Evolutionary conservation across 148 eudicot genomes (phyloP).

Genomic region (Silene uniflora): DNA sequence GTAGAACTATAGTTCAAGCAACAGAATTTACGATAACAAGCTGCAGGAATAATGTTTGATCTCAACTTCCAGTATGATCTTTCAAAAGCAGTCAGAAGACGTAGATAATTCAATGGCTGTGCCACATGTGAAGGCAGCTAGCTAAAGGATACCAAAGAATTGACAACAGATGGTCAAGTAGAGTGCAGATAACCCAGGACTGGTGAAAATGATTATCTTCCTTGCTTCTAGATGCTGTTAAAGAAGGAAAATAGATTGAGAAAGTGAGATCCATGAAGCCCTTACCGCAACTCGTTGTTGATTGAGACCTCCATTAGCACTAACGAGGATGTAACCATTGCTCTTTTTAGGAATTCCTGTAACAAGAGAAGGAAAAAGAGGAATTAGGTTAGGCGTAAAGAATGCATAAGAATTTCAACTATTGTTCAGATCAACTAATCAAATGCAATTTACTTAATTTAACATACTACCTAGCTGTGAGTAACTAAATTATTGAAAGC

Average conservation of each 20-base stretch:
- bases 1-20: not conserved
- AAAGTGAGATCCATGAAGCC: conserved; percentile 12
- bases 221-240: not conserved
- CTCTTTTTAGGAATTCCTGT: conserved; percentile 47
- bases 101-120: not conserved
- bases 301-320: conserved; percentile 97
- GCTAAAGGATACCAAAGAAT: not conserved
- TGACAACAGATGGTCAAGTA: not conserved
- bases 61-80: not conserved
- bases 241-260: not conserved
- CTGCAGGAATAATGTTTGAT: not conserved
- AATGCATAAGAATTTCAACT: not conserved
- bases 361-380: conserved; percentile 19
- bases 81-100: not conserved
- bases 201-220: not conserved
- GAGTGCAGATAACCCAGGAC: not conserved
- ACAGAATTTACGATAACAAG: not conserved
- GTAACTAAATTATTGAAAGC: not conserved
- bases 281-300: conserved; percentile 98
- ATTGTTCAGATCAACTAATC: not conserved
- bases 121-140: conserved; percentile 4
- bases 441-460: not conserved
- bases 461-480: not conserved
- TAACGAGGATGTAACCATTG: conserved; percentile 69
- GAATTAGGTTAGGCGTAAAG: not conserved